Base-by-base conservation (phyloP, 768 basidiomycete species). In the Rubroboletus satanas region DNA sequence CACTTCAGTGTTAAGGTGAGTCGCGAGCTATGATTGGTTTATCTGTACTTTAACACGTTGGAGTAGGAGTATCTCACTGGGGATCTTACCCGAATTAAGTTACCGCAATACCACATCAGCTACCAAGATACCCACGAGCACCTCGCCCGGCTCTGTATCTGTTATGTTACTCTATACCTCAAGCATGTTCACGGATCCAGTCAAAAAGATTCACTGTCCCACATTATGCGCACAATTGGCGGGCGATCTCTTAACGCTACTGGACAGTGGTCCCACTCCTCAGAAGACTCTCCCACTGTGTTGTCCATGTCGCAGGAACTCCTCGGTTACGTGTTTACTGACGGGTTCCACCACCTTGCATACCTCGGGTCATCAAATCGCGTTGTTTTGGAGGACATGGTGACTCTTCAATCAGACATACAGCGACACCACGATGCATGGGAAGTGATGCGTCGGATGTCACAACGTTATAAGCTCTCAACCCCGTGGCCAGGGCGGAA, bases 1-100 rank as follows among this genome's bases (percentile, higher is more conserved):
- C 64, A 65, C 41, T 66, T 57, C n/a, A 65, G 64, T 33, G 64
- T 66, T 45, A 65, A 62, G 56, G 64, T 63, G 43, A 41, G 55
- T 32, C 8, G 2, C 26, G 33, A n/a, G 1, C 4, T 18, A n/a
- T 10, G 0, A 0, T 31, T 21, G 3, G 14, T 37, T 12, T 5
- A 8, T 48, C 12, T 39, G 2, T 11, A 4, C 3, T 23, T 44
- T 5, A 33, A 45, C 10, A 11, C 1, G 15, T 42, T 21, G 5
- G 21, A 12, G 7, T 15, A 63, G 58, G 62, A 63, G 15, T 63
- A 63, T n/a, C 54, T 63, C 29, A 50, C 38, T 7, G 49, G 54
- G 7, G 41, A 49, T 36, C 35, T 29, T 28, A 47, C 45, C 1
- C 45, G 45, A n/a, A 37, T 15, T 1, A 41, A 44, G 1, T n/a